Evolutionary conservation across 202 grass and related monocot genomes (phyloP).

Genomic region (Miscanthus sacchariflorus): DNA sequence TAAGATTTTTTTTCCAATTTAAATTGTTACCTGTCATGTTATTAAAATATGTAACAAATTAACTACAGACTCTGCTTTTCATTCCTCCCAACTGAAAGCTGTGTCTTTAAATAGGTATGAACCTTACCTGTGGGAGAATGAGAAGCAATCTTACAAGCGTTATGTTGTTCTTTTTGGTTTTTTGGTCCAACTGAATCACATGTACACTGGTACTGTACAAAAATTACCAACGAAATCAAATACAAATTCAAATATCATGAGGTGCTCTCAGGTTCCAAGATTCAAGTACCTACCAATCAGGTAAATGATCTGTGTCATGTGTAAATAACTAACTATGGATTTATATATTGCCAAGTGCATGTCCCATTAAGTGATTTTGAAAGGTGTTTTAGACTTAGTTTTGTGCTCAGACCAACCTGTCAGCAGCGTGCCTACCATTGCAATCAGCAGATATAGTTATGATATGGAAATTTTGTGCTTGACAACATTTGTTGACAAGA

Average conservation of each 20-base stretch:
- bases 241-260: conserved; percentile 96
- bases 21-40: conserved; percentile 22
- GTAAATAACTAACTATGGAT: conserved; percentile 9
- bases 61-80: conserved; percentile 22
- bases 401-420: neutral
- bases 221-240: conserved; percentile 95
- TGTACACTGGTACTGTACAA: conserved; percentile 85
- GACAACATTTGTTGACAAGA: conserved; percentile 11
- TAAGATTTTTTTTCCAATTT: conserved; percentile 61
- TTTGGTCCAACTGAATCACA: conserved; percentile 94
- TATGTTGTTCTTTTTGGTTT: conserved; percentile 95
- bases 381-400: neutral
- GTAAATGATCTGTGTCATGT: conserved; percentile 51
- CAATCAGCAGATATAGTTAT: too few relatives aligned
- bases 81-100: conserved; percentile 43
- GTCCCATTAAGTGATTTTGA: conserved; percentile 27
- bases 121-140: conserved; percentile 97
- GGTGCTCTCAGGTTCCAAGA: conserved; percentile 93
- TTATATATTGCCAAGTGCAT: conserved; percentile 13
- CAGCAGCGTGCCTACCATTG: too few relatives aligned
- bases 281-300: conserved; percentile 99
- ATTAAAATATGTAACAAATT: conserved; percentile 24
- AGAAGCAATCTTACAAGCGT: conserved; percentile 99
- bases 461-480: neutral
- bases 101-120: conserved; percentile 86